Conservation (phyloP, 176 grass and related monocot species). For the Carex kokanica region DNA sequence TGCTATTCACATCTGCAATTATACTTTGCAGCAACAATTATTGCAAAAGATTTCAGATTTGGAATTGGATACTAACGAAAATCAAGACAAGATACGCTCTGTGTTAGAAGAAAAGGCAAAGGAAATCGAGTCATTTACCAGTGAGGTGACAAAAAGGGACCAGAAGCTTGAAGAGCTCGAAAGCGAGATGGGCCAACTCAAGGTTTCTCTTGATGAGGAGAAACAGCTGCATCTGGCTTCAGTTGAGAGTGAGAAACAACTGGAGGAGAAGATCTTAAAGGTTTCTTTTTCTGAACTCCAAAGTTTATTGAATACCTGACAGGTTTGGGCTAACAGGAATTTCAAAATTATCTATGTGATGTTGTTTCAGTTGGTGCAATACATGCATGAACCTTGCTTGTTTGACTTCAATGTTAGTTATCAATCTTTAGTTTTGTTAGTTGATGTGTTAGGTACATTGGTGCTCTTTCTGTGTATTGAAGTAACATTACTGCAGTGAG, state of each 20-base stretch:
- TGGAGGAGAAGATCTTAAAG: conserved; percentile 76
- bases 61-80: conserved; percentile 66
- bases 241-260: conserved; percentile 61
- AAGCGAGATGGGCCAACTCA: conserved; percentile 61
- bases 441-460: not conserved
- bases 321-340: not conserved
- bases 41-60: conserved; percentile 60
- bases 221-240: conserved; percentile 58
- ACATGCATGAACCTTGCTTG: not conserved
- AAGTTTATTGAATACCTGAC: not conserved
- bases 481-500: too few relatives aligned
- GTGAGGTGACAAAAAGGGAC: conserved; percentile 64
- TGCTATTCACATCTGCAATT: conserved; percentile 24
- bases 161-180: conserved; percentile 58
- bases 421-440: not conserved
- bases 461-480: not conserved
- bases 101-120: conserved; percentile 60
- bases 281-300: conserved; percentile 34
- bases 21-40: conserved; percentile 60
- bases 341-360: not conserved
- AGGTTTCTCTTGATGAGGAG: conserved; percentile 58
- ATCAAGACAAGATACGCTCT: conserved; percentile 49
- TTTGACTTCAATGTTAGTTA: not conserved
- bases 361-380: not conserved
- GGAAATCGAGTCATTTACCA: conserved; percentile 48